A percentile compares a stretch with the other conserved stretches of the same genome.
Evolutionary conservation across 1,284 basidiomycete species (phyloP).

Genomic region (Ustilago shanxiensis): DNA sequence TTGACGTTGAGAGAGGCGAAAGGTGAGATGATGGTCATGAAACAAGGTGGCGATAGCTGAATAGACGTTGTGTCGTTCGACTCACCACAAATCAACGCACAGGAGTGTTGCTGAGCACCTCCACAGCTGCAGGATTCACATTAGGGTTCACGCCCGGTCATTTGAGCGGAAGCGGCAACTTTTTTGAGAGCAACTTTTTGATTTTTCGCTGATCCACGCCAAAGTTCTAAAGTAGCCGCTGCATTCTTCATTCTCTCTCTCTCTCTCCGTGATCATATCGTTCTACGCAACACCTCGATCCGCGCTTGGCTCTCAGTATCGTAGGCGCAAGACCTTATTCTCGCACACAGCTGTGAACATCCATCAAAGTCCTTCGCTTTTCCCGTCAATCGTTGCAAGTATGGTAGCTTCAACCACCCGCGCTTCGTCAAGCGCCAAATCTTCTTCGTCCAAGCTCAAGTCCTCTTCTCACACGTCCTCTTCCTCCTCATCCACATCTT

Average conservation of each 20-base stretch:
- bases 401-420: constrained; percentile 18
- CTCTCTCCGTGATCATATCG: not conserved
- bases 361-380: not conserved
- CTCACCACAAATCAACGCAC: not conserved
- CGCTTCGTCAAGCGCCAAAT: not conserved
- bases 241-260: not conserved
- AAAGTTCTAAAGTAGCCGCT: constrained; percentile 21
- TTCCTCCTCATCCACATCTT: constrained; percentile 10
- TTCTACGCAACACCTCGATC: not conserved
- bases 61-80: constrained; percentile 7
- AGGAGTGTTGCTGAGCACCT: not conserved
- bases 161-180: constrained; percentile 3
- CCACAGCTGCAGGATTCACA: not conserved
- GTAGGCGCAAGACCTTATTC: no score
- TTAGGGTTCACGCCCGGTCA: not conserved
- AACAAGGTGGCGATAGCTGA: not conserved
- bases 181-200: constrained; percentile 14
- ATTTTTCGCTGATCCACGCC: not conserved
- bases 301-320: not conserved
- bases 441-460: constrained; percentile 14
- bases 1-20: not conserved
- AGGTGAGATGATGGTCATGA: not conserved
- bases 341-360: not conserved
- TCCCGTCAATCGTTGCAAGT: not conserved
- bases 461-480: constrained; percentile 9